These are phyloP conservation scores for Saksenaea vasiformis DNA, from an alignment of 371 early-diverging fungal genomes.

Conservation along the genomic window DNA sequence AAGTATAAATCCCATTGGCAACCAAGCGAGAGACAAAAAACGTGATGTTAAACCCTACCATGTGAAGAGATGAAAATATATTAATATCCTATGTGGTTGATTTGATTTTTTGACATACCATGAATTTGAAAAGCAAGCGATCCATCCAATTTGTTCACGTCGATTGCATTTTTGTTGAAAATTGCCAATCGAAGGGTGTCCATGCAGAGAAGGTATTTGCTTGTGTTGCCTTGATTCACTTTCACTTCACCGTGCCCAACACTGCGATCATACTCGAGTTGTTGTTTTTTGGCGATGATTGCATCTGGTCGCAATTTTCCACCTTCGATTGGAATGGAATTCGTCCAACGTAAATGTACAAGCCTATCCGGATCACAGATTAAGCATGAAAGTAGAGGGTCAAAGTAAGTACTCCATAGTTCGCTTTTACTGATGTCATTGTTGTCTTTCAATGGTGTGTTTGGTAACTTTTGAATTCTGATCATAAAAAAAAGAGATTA, in stretches of 20 bases:
- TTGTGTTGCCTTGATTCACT: constrained; percentile 14
- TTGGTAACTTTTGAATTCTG: constrained; percentile 18
- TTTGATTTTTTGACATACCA: constrained; percentile 10
- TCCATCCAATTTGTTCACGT: constrained; percentile 23
- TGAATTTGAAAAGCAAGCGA: constrained; percentile 29
- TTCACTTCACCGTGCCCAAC: constrained; percentile 20
- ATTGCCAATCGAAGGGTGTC: constrained; percentile 26
- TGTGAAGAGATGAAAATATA: background rate
- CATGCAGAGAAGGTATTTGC: constrained; percentile 15
- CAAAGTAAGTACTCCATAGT: constrained; percentile 38
- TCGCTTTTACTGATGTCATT: constrained; percentile 26
- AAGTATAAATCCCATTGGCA: constrained; percentile 5
- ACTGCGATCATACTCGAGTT: constrained; percentile 1
- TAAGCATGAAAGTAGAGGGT: constrained; percentile 29
- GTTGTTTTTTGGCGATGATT: constrained; percentile 25
- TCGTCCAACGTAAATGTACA: constrained; percentile 30
- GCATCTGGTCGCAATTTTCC: constrained; percentile 32
- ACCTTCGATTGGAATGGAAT: constrained; percentile 24
- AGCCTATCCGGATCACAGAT: constrained; percentile 25
- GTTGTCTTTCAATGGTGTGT: constrained; percentile 13
- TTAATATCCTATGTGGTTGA: background rate
- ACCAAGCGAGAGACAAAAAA: constrained; percentile 10
- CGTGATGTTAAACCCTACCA: constrained; percentile 14
- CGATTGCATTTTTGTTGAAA: constrained; percentile 36
- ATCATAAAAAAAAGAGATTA: background rate